Evolutionary conservation across 495 filamentous ascomycete genomes (phyloP).

Genomic region (Aspergillus avenaceus): DNA sequence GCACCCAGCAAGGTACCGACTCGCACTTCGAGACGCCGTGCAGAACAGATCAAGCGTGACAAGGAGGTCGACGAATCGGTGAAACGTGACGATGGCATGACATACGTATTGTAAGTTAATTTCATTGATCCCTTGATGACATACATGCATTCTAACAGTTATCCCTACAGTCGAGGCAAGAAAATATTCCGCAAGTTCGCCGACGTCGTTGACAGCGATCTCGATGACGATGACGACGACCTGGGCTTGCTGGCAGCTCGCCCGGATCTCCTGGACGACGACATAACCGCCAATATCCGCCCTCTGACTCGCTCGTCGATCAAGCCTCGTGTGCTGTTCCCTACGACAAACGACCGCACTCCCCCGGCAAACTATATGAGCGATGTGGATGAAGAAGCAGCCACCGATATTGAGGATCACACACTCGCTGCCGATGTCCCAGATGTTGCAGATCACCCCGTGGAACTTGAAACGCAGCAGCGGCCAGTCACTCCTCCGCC

Average conservation of each 20-base stretch:
- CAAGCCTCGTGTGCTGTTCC: slow-evolving; percentile 85
- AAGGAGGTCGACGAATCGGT: slow-evolving; percentile 59
- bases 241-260: slow-evolving; percentile 37
- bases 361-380: slow-evolving; percentile 19
- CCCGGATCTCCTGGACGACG: slow-evolving; percentile 35
- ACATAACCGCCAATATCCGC: slow-evolving; percentile 31
- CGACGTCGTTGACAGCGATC: slow-evolving; percentile 42
- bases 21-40: slow-evolving; percentile 37
- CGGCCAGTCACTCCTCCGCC: slow-evolving; percentile 40
- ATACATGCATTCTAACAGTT: slow-evolving; percentile 21
- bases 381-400: slow-evolving; percentile 51
- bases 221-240: slow-evolving; percentile 45
- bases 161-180: slow-evolving; percentile 78
- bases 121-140: neutral
- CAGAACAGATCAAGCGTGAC: slow-evolving; percentile 39
- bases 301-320: slow-evolving; percentile 68
- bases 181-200: slow-evolving; percentile 64
- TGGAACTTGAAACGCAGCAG: slow-evolving; percentile 21
- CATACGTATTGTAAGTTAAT: slow-evolving; percentile 79
- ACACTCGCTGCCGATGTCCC: slow-evolving; percentile 40
- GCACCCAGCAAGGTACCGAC: slow-evolving; percentile 25
- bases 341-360: slow-evolving; percentile 38
- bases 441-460: slow-evolving; percentile 13
- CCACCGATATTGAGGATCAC: slow-evolving; percentile 57
- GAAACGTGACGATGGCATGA: slow-evolving; percentile 68